Evolutionary conservation across 1,284 basidiomycete species (phyloP).

Genomic region (Pseudozyma hubeiensis): DNA sequence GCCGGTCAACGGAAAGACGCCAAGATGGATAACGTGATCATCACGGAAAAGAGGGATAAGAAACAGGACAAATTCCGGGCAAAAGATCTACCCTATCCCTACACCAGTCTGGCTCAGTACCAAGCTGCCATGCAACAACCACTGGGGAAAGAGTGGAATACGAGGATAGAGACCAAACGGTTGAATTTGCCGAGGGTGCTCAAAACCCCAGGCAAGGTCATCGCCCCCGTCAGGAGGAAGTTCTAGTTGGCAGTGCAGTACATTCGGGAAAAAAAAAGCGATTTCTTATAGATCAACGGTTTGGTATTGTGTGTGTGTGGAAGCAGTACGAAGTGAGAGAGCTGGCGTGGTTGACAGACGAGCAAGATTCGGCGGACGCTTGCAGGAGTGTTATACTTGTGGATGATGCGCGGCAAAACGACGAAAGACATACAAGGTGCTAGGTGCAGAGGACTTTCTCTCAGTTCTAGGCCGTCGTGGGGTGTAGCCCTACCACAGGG

Average conservation of each 20-base stretch:
- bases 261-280: too few species aligned
- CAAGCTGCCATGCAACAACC: slow-evolving; percentile 84
- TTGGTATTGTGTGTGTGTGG: neutral
- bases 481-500: too few species aligned
- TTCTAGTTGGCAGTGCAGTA: slow-evolving; percentile 10
- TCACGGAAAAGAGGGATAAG: slow-evolving; percentile 92
- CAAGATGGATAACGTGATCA: slow-evolving; percentile 86
- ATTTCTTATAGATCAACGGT: too few species aligned
- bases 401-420: too few species aligned
- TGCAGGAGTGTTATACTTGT: too few species aligned
- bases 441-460: too few species aligned
- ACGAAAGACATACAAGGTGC: too few species aligned
- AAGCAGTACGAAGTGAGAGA: neutral
- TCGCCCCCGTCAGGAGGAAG: slow-evolving; percentile 53
- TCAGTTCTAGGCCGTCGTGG: too few species aligned
- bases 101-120: slow-evolving; percentile 89
- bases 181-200: slow-evolving; percentile 69
- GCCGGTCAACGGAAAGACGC: slow-evolving; percentile 84
- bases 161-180: slow-evolving; percentile 84
- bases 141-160: slow-evolving; percentile 92
- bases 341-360: too few species aligned
- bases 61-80: slow-evolving; percentile 88
- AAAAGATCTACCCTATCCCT: slow-evolving; percentile 87
- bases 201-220: slow-evolving; percentile 60
- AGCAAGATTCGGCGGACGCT: too few species aligned